Base-by-base conservation (phyloP, 495 filamentous ascomycete species). In the Talaromyces trachyspermus region DNA sequence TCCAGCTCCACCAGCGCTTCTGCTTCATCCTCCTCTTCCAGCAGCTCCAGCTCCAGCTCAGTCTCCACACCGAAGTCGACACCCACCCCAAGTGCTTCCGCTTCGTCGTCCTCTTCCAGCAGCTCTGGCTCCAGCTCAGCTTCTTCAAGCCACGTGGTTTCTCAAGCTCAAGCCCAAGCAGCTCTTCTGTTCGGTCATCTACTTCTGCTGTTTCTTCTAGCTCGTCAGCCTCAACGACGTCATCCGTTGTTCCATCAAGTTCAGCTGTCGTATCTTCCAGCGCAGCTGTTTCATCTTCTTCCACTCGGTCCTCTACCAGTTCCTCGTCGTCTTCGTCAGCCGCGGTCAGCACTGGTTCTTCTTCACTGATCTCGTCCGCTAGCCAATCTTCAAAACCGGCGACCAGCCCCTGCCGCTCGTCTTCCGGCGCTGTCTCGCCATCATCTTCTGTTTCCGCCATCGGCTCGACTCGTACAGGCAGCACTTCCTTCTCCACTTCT, bases 11-110 rank as follows among this genome's bases (percentile, higher is more conserved):
- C 20, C 8, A 46, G 36, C 30, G 14, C n/a, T 9, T 50, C n/a
- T n/a, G n/a, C n/a, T n/a, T n/a, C n/a, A n/a, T 47, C 56, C 2
- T 42, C 18, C 19, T 41, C 49, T 14, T n/a, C 20, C 8, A 46
- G 36, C 30, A 14, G 12, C 6, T 50, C 43, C 18, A 38, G 25
- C 24, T 22, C 18, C 9, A 23, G 37, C 24, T n/a, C 35, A 43
- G 1, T n/a, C 14, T n/a, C 35, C 5, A 48, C 53, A n/a, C 36
- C 50, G 15, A 30, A 17, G 29, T 18, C 44, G 15, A 35, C 40
- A 12, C 24, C 37, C 19, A 33, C 6, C 40, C 22, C 25, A 43
- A 19, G n/a, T 17, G 40, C 44, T 19, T 36, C 44, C 3, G 32
- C 43, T 6, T 22, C n/a, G 25, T 14, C 18, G 36, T 39, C 36